phyloP scores from a whole-genome alignment of 441 rosid genomes.

The Breynia disticha region DNA sequence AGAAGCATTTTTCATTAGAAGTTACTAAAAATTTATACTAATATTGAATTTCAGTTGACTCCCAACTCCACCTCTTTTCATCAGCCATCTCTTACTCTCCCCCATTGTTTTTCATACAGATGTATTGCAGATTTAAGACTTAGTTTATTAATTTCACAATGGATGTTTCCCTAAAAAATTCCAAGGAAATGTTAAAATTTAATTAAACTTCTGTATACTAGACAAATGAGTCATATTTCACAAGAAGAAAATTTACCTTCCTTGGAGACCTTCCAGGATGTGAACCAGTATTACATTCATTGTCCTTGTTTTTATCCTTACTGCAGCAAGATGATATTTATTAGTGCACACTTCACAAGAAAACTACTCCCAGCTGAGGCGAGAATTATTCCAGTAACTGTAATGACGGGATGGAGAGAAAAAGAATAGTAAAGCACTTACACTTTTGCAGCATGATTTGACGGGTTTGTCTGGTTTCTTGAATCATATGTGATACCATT shows the following conservation, averaged over 20 bases:
- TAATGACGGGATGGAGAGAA: too few relatives aligned
- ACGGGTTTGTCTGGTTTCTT: constrained; percentile 15
- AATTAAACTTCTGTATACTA: too few relatives aligned
- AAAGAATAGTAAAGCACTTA: constrained; percentile 25
- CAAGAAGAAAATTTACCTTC: constrained; percentile 61
- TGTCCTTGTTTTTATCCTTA: constrained; percentile 43
- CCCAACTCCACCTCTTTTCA: too few relatives aligned
- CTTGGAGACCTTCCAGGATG: constrained; percentile 32
- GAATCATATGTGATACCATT: constrained; percentile 21
- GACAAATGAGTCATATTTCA: not conserved
- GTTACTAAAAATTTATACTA: too few relatives aligned
- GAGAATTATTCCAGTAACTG: too few relatives aligned
- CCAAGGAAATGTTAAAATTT: too few relatives aligned
- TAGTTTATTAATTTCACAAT: too few relatives aligned
- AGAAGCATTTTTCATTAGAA: too few relatives aligned
- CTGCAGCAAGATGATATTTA: too few relatives aligned
- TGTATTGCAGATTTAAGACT: not conserved
- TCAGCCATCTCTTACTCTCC: constrained; percentile 12
- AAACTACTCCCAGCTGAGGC: not conserved
- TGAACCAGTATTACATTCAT: constrained; percentile 21
- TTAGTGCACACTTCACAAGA: not conserved
- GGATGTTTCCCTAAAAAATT: too few relatives aligned
- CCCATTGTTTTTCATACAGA: not conserved
- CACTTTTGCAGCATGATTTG: constrained; percentile 32
- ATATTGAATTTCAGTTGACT: too few relatives aligned